These are phyloP conservation scores for Naganishia onofrii DNA, from an alignment of 768 basidiomycete genomes.

Conservation along the genomic window DNA sequence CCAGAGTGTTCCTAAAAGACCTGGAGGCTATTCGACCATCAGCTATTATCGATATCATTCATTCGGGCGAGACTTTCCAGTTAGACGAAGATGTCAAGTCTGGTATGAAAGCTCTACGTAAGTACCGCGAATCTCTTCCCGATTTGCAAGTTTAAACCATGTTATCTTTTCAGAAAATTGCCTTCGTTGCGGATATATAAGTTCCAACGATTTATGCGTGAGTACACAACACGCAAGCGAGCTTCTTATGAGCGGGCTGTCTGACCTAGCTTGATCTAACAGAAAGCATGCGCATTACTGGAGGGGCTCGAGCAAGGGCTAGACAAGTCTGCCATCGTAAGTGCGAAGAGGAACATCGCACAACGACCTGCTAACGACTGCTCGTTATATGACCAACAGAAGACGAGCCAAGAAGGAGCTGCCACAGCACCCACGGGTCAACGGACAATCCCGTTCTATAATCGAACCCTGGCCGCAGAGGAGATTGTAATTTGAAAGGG, in stretches of 20 bases:
- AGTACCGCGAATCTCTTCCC: conserved; percentile 44
- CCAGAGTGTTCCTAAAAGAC: conserved; percentile 88
- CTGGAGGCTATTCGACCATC: conserved; percentile 89
- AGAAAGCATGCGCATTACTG: conserved; percentile 74
- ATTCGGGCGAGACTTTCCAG: conserved; percentile 90
- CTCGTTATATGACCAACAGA: not conserved
- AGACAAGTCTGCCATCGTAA: conserved; percentile 45
- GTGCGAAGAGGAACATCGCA: not conserved
- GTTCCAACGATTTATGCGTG: conserved; percentile 75
- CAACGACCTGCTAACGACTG: not conserved
- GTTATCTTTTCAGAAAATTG: conserved; percentile 67
- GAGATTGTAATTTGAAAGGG: not conserved
- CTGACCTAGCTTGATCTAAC: not conserved
- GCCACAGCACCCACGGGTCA: conserved; percentile 4
- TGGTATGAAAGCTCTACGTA: conserved; percentile 79
- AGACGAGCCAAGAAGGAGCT: conserved; percentile 14
- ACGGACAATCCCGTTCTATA: conserved; percentile 18
- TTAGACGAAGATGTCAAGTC: conserved; percentile 79
- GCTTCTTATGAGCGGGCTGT: not conserved
- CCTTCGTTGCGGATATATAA: conserved; percentile 88
- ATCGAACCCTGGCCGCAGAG: conserved; percentile 3
- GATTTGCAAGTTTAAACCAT: not conserved
- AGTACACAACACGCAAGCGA: conserved; percentile 25
- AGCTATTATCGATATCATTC: conserved; percentile 96
- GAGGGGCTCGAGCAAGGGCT: conserved; percentile 87